Evolutionary conservation across 2,329 filamentous ascomycete genomes (phyloP), one percentile per base, ranked within the genome.

Genomic region (Lachnellula suecica): DNA sequence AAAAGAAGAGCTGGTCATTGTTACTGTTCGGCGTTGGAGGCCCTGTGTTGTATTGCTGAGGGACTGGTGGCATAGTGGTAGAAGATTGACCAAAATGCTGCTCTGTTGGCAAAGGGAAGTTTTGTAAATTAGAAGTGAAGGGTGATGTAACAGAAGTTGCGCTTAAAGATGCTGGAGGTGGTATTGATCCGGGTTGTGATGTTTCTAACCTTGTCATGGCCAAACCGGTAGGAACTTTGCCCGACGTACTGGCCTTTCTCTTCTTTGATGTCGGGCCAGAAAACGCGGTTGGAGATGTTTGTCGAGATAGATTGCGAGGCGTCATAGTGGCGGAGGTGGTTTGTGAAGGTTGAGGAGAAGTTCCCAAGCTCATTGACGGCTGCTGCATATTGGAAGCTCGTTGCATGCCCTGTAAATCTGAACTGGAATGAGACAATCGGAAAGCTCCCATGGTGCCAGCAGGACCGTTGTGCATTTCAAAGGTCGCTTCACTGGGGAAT

Each of bases 121-220:
- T 68, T 43, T 69, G 62, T 2, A 74, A 62, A 24, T 69, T 76
- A 3, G 79, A 73, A 3, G 79, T 76, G 58, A 81, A 85, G 2
- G 82, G 79, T 4, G 80, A 83, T 2, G 76, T 73, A 2, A 75
- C 70, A 9, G 71, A 61, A 5, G 66, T 54, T 15, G 63, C 57
- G 45, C 59, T 58, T 55, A 69, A 44, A 47, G 65, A 34, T 63
- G 69, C 66, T 58, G 71, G 57, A 69, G 74, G 57, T 65, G 67
- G 63, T 50, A 66, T 60, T 72, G 64, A 63, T 73, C 65, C 70
- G 58, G 24, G 59, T 35, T 73, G 73, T 50, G 68, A 74, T 2
- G 82, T 85, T 60, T 94, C 88, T 31, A 94, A 75, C 50, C 84
- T 84, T 2, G 91, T 96, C 91, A 96, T 96, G 7, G 86, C 81